These are phyloP conservation scores for Wickerhamomyces canadensis DNA, from an alignment of 805 yeast genomes.

Conservation along the genomic window DNA sequence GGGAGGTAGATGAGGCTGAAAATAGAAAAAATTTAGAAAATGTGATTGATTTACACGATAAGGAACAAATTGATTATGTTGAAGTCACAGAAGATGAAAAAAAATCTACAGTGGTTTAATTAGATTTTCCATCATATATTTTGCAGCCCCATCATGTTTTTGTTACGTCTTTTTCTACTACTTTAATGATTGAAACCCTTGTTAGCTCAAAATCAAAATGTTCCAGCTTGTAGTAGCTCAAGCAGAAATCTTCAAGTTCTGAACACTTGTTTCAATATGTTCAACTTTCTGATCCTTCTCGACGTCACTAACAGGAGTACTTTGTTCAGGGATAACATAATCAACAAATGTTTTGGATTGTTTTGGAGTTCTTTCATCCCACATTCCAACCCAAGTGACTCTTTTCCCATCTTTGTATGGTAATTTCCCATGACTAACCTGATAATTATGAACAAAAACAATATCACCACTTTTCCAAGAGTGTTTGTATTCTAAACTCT, in stretches of 20 bases:
- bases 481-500: constrained; percentile 24
- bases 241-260: background rate
- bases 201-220: no score
- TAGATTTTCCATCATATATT: no score
- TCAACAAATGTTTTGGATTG: background rate
- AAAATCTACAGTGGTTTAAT: no score
- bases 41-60: background rate
- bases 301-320: no score
- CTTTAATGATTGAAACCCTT: no score
- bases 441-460: constrained; percentile 30
- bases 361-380: constrained; percentile 20
- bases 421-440: constrained; percentile 30
- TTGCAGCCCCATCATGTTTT: no score
- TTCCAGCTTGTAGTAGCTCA: background rate
- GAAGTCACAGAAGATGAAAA: no score
- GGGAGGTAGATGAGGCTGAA: background rate
- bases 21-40: background rate
- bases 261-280: background rate
- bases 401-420: constrained; percentile 28
- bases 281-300: no score
- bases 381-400: constrained; percentile 31
- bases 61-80: background rate
- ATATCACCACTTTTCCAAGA: constrained; percentile 30
- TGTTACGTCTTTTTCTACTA: no score
- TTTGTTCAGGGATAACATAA: background rate